A percentile compares a stretch with the other conserved stretches of the same genome.
These are phyloP conservation scores for Neocallimastix lanati DNA, from an alignment of 192 early-diverging fungal genomes.

Conservation along the genomic window DNA sequence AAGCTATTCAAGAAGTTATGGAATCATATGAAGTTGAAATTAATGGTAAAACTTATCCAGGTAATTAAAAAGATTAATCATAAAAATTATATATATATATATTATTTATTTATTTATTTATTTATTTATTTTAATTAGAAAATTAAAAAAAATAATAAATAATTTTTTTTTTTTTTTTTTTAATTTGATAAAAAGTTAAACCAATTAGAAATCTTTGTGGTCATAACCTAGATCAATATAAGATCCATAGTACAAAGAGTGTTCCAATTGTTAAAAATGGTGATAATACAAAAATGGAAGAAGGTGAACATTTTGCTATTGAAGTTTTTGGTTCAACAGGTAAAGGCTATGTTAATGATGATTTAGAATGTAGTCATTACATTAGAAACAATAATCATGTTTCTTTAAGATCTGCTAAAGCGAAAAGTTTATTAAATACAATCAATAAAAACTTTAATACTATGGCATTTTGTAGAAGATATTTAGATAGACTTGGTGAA, in stretches of 20 bases:
- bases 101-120: too few species aligned
- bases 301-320: slow-evolving; percentile 85
- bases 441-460: slow-evolving; percentile 52
- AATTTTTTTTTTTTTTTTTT: too few species aligned
- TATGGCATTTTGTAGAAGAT: slow-evolving; percentile 87
- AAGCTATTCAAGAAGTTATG: slow-evolving; percentile 88
- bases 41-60: slow-evolving; percentile 72
- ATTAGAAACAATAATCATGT: slow-evolving; percentile 34
- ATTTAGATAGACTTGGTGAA: slow-evolving; percentile 86
- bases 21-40: slow-evolving; percentile 92
- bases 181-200: too few species aligned
- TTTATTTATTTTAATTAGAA: too few species aligned
- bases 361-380: slow-evolving; percentile 85
- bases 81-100: too few species aligned
- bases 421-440: slow-evolving; percentile 54
- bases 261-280: slow-evolving; percentile 81
- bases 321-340: slow-evolving; percentile 96
- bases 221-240: slow-evolving; percentile 79
- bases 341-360: slow-evolving; percentile 69
- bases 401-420: slow-evolving; percentile 43
- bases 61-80: too few species aligned
- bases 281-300: slow-evolving; percentile 88
- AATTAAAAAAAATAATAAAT: too few species aligned
- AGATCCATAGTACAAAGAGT: slow-evolving; percentile 83
- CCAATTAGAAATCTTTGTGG: slow-evolving; percentile 91